Evolutionary conservation across 345 rosid genomes (phyloP), one percentile per base, ranked within the genome.

Genomic region (Sonneratia alba): DNA sequence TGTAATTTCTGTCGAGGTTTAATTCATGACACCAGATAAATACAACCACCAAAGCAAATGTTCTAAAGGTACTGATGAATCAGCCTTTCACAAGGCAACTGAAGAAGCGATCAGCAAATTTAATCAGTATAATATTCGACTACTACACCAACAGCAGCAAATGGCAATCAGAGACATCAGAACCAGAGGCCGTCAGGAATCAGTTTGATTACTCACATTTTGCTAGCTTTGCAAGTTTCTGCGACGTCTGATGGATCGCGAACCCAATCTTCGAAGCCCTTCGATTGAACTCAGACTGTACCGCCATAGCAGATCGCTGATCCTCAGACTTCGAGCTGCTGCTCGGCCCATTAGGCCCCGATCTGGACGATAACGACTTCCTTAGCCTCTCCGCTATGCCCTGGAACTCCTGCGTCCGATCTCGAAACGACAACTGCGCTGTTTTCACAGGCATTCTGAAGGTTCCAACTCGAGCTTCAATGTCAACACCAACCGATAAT

Each of bases 191-290:
- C n/a, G 32, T 10, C 32, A 4, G 38, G 27, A 62, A 32, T 10
- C 56, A 59, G n/a, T 10, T 53, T 32, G 9, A 19, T 15, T 73
- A 42, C 88, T 81, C 65, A 87, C 90, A 76, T 75, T 87, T 82
- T 1, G 91, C 88, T 8, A 87, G 81, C 80, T 85, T 87, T 0
- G 83, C 68, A 0, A 87, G 85, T 73, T 85, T 87, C 77, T 85
- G 88, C 3, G 91, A 87, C 1, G 91, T 83, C 78, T 87, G 91
- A 67, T 87, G 88, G 57, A 87, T 83, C 47, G 83, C 91, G 36
- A 77, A 77, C 70, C 91, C 91, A 1, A 87, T 82, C 81, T 85
- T 85, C 10, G 91, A 85, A 27, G 91, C 91, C 56, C 87, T 81
- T 67, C 80, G 79, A 67, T 80, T 85, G 75, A 87, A 87, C 72